Evolutionary conservation across 306 rosid genomes (phyloP).

Genomic region (Begonia loranthoides): DNA sequence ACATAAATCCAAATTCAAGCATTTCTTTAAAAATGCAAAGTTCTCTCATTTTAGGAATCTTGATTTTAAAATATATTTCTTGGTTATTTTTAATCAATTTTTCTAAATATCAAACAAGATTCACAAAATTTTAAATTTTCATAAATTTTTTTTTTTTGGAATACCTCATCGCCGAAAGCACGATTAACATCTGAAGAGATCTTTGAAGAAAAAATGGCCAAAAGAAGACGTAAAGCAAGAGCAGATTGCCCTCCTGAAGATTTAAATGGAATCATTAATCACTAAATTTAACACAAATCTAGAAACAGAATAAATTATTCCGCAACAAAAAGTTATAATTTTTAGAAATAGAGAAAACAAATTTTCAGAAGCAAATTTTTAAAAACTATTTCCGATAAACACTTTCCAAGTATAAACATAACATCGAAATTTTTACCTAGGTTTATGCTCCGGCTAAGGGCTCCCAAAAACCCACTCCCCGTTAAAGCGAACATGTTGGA

Average conservation of each 20-base stretch:
- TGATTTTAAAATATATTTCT: background rate
- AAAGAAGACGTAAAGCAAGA: slow-evolving; percentile 69
- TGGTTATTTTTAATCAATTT: background rate
- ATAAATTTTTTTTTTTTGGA: too few relatives aligned
- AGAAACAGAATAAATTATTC: background rate
- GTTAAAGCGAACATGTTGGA: slow-evolving; percentile 79
- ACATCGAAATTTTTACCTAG: slow-evolving; percentile 37
- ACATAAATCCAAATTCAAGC: too few relatives aligned
- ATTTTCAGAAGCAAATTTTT: background rate
- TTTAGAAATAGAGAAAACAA: slow-evolving; percentile 5
- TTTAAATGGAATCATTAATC: background rate
- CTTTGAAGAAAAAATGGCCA: slow-evolving; percentile 78
- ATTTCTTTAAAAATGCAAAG: too few relatives aligned
- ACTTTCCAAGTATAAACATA: background rate
- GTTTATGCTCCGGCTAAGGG: slow-evolving; percentile 81
- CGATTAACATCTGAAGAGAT: slow-evolving; percentile 63
- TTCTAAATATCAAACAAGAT: background rate
- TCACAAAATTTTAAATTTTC: too few relatives aligned
- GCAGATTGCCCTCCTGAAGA: slow-evolving; percentile 75
- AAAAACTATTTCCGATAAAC: too few relatives aligned
- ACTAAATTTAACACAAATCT: background rate
- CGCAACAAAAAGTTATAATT: too few relatives aligned
- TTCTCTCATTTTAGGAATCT: too few relatives aligned
- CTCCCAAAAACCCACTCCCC: slow-evolving; percentile 74
- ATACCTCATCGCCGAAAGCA: slow-evolving; percentile 87